Evolutionary conservation across 768 basidiomycete species (phyloP).

Genomic region (Rhizopogon vulgaris): DNA sequence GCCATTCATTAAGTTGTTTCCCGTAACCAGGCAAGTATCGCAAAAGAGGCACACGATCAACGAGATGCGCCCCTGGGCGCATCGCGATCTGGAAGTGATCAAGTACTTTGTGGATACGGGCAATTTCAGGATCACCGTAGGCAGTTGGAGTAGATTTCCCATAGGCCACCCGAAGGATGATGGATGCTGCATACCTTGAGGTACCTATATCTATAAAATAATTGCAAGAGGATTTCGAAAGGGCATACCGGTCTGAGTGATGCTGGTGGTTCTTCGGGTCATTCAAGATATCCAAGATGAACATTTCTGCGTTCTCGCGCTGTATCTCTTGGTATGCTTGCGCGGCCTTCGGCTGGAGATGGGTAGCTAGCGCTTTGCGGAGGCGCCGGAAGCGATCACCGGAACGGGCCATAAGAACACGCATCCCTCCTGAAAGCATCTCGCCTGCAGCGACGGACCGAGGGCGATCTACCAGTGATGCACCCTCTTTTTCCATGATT

Average conservation of each 20-base stretch:
- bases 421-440: slow-evolving; percentile 47
- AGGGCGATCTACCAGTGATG: slow-evolving; percentile 41
- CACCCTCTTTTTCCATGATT: slow-evolving; percentile 54
- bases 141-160: slow-evolving; percentile 10
- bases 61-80: slow-evolving; percentile 44
- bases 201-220: slow-evolving; percentile 14
- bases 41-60: slow-evolving; percentile 44
- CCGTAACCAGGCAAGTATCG: slow-evolving; percentile 47
- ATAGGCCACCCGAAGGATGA: slow-evolving; percentile 9
- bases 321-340: slow-evolving; percentile 38
- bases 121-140: slow-evolving; percentile 6
- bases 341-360: slow-evolving; percentile 42
- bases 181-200: slow-evolving; percentile 5
- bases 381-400: slow-evolving; percentile 50
- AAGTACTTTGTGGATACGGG: slow-evolving; percentile 13
- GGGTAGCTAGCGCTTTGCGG: slow-evolving; percentile 47
- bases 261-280: slow-evolving; percentile 20
- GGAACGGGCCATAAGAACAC: slow-evolving; percentile 40
- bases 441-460: slow-evolving; percentile 44
- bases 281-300: slow-evolving; percentile 10
- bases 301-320: slow-evolving; percentile 21
- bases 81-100: slow-evolving; percentile 19
- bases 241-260: slow-evolving; percentile 24
- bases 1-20: slow-evolving; percentile 44
- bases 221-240: slow-evolving; percentile 19